Evolutionary conservation across 768 basidiomycete species (phyloP), one percentile per base, ranked within the genome.

Genomic region (Russula emetica): DNA sequence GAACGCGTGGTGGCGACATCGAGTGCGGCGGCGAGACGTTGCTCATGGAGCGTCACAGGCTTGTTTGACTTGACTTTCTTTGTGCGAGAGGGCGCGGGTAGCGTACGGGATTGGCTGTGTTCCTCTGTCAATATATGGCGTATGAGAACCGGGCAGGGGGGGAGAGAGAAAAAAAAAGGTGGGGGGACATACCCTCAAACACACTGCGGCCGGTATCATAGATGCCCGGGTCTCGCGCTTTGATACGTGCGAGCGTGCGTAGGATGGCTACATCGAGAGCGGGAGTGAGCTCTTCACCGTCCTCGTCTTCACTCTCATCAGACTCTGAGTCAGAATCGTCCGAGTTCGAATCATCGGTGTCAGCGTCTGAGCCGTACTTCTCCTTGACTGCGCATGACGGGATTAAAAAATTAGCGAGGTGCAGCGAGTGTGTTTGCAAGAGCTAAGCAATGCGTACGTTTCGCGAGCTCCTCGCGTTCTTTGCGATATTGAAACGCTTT

Each of bases 231-330:
- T 95, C 92, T 69, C 83, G 88, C 59, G 82, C 80, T 72, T 84
- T 84, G 60, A 98, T 97, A 69, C 87, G 82, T 0, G 88, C 91
- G 10, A 99, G 79, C 1, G 94, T 98, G 54, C 93, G 80, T 45
- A 98, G 80, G 69, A 98, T 97, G 22, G 97, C 97, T 50, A 86
- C 97, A 70, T 98, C 96, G 55, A 98, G 84, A 0, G 87, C 87
- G 5, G 94, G 94, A 0, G 95, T 98, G 56, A 98, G 83, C 72
- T 98, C 92, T 69, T 93, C 92, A 16, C 94, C 97, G 62, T 96
- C 90, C 71, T 94, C 91, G 72, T 98, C 95, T 72, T 98, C 95
- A 2, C 85, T 85, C 70, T 93, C 91, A 49, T 84, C 87, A 32
- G 83, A 82, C 71, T 92, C 90, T 0, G 87, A 89, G 70, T 89